Conservation (phyloP, 129 eudicot genomes). For the Oenanthe sinensis region DNA sequence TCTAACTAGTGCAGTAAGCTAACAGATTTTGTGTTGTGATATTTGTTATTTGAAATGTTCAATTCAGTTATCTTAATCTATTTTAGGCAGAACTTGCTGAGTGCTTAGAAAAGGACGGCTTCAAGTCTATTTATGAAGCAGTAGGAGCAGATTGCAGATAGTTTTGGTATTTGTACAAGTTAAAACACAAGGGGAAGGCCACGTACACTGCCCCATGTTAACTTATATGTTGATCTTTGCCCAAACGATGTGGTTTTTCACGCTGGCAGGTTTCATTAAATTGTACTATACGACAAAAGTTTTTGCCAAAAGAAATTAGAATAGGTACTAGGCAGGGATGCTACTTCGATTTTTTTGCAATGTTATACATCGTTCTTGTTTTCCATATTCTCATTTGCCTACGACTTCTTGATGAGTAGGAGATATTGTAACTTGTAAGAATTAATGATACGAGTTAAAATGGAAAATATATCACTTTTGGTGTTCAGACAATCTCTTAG, state of each 20-base stretch:
- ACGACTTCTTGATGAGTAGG: background rate
- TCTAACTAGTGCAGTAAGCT: background rate
- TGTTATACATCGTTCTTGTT: background rate
- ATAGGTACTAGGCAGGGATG: background rate
- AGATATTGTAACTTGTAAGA: background rate
- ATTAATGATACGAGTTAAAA: background rate
- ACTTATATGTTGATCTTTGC: background rate
- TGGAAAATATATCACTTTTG: background rate
- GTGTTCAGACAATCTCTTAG: too few relatives aligned
- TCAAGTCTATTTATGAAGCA: constrained; percentile 71
- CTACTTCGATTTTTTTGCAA: background rate
- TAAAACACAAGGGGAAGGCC: constrained; percentile 14
- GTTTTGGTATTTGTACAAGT: constrained; percentile 9
- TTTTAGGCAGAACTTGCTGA: constrained; percentile 78
- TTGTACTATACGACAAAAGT: background rate
- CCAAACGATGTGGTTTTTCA: background rate
- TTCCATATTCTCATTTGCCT: background rate
- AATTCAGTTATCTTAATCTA: background rate
- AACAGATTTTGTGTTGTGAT: background rate
- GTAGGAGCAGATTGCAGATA: constrained; percentile 86
- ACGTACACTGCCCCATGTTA: background rate
- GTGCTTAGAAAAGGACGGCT: constrained; percentile 86
- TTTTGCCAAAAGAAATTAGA: background rate
- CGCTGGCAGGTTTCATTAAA: background rate
- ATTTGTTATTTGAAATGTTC: background rate